Base-by-base conservation (phyloP, 2,329 filamentous ascomycete species). In the Orbilia oligospora region DNA sequence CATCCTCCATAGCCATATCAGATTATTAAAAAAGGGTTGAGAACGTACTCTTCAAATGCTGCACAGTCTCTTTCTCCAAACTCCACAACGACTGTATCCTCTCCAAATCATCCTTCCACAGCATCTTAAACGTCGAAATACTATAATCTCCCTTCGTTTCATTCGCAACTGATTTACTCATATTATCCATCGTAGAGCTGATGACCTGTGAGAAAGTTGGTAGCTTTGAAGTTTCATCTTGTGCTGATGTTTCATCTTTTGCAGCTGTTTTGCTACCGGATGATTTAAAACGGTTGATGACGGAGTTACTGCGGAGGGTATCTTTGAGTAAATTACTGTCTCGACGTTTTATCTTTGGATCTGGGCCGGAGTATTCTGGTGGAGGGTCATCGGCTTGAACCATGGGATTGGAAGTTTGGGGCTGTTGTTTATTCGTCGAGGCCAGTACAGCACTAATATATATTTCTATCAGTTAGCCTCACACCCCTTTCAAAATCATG, bases 101-200 rank as follows among this genome's bases (percentile, higher is more conserved):
- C 30, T 65, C 68, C 5, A 64, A n/a, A 33, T 71, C 68, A 22
- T 44, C 36, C 18, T 58, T 12, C 68, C 68, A 71, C n/a, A 71
- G 18, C 27, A 71, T 64, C 16, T 71, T 53, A 4, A 71, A 46
- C 20, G 46, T 65, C 8, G 55, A 44, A 20, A 71, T 41, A 20
- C 38, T 44, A 24, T 55, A 64, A 14, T 48, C 58, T 18, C 58
- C 68, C 16, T 44, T 51, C 44, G 24, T 33, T 3, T 27, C 38
- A n/a, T 18, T 30, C 18, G 36, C 36, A 27, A 58, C 46, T 0
- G 41, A 38, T 20, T 55, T 64, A 33, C 53, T 71, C 48, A 71
- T 64, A 36, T 64, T 56, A 24, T 65, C 46, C 30, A 71, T 64
- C 22, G 68, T 71, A 0, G 68, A 53, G 12, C 44, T 30, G 10